These are phyloP conservation scores for Pyrenochaeta sp. DNA, from an alignment of 2,329 filamentous ascomycete species.

Conservation along the genomic window DNA sequence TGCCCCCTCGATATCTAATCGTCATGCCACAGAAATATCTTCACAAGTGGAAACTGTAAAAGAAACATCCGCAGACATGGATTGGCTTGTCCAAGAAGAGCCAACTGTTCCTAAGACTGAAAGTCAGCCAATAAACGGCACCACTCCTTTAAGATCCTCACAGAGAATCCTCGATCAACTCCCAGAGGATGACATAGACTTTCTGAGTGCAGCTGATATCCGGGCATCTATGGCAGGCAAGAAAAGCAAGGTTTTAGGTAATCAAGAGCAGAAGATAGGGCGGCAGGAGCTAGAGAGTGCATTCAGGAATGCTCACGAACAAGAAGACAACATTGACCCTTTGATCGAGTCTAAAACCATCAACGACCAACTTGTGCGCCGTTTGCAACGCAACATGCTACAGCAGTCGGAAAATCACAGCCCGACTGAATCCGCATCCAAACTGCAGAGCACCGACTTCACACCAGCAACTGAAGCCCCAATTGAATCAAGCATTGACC, in stretches of 20 bases:
- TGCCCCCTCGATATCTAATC: no score
- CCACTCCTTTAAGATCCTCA: slow-evolving; percentile 18
- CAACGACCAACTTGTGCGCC: slow-evolving; percentile 41
- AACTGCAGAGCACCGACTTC: neutral
- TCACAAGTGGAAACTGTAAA: neutral
- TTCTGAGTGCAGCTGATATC: slow-evolving; percentile 52
- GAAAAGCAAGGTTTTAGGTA: slow-evolving; percentile 9
- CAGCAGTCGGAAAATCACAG: slow-evolving; percentile 9
- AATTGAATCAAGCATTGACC: slow-evolving; percentile 36
- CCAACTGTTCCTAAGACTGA: neutral
- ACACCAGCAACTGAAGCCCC: neutral
- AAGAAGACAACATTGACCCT: slow-evolving; percentile 23
- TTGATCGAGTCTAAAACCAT: slow-evolving; percentile 35
- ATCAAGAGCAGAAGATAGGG: slow-evolving; percentile 20
- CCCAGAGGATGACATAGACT: slow-evolving; percentile 52
- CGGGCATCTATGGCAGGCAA: slow-evolving; percentile 53
- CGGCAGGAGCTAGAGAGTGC: slow-evolving; percentile 39
- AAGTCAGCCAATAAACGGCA: neutral
- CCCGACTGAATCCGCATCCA: neutral
- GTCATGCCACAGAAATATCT: neutral
- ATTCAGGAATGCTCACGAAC: slow-evolving; percentile 24
- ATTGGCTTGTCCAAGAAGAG: slow-evolving; percentile 1
- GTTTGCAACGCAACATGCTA: slow-evolving; percentile 30
- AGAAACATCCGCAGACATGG: neutral
- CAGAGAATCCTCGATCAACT: slow-evolving; percentile 42